Conservation (phyloP, 495 filamentous ascomycete species). For the Tuber melanosporum region DNA sequence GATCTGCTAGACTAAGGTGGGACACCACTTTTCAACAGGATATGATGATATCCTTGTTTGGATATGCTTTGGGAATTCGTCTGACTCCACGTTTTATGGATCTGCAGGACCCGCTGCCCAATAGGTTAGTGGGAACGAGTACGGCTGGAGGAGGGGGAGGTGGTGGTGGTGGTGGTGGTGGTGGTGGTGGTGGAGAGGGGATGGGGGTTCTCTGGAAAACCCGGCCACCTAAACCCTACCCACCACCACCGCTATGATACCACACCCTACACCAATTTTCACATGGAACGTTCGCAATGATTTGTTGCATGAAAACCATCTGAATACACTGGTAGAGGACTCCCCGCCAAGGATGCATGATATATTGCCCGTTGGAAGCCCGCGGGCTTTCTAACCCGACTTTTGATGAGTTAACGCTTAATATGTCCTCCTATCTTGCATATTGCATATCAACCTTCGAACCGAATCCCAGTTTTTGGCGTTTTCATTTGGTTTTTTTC, state of each 20-base stretch:
- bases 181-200: background rate
- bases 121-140: background rate
- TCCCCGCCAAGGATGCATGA: background rate
- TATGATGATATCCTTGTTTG: background rate
- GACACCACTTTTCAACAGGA: background rate
- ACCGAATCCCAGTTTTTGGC: background rate
- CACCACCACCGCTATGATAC: background rate
- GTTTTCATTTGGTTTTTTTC: background rate
- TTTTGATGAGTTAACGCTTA: background rate
- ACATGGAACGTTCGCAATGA: background rate
- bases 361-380: background rate
- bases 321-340: background rate
- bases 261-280: background rate
- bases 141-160: background rate
- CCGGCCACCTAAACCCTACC: background rate
- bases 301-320: background rate
- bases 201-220: background rate
- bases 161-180: background rate
- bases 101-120: background rate
- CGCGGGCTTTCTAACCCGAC: background rate
- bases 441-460: background rate
- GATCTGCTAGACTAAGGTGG: background rate
- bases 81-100: background rate
- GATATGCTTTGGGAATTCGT: background rate
- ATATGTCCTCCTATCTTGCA: background rate